Evolutionary conservation across 768 basidiomycete species (phyloP), one percentile per base, ranked within the genome.

Genomic region (Lentinula detonsa): DNA sequence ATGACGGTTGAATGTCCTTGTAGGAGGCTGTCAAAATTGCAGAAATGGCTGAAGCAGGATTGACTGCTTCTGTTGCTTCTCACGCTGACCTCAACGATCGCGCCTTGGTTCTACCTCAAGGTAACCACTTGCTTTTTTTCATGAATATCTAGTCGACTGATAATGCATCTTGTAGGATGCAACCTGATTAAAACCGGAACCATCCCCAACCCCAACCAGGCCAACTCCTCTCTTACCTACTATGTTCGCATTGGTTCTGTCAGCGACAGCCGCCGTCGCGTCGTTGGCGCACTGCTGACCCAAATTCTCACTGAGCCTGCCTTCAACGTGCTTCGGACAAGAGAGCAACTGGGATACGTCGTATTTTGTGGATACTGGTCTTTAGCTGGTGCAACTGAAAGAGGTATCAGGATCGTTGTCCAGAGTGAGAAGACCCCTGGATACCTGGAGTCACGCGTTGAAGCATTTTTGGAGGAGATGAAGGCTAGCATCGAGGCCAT

Each of bases 311-410:
- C 82, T n/a, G 97, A 99, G 67, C 96, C 95, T 1, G 84, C 90
- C 9, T 99, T 98, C 74, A 87, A 96, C 69, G 77, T 87, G 23
- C 82, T 99, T 34, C 87, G 97, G 33, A 98, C 95, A 3, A 87
- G 93, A 70, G 93, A 98, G 69, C 97, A 99, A 72, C 81, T 99
- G 1, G 97, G 97, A 5, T 99, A 99, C 71, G 81, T 97, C 46
- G 95, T 97, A 39, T 82, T 79, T 8, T 86, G 84, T 64, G 76
- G 78, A 1, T 69, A 74, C 34, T 85, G 83, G 82, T 70, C 76
- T 9, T 71, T 89, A 46, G 69, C 81, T 45, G 88, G 90, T n/a
- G 77, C 83, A 2, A 86, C 83, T 49, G 83, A 89, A 63, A 81
- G 84, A 63, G 94, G 95, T 6, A 74, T 95, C 63, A 85, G 91